Evolutionary conservation across 306 rosid genomes (phyloP).

Genomic region (Coriaria nepalensis): DNA sequence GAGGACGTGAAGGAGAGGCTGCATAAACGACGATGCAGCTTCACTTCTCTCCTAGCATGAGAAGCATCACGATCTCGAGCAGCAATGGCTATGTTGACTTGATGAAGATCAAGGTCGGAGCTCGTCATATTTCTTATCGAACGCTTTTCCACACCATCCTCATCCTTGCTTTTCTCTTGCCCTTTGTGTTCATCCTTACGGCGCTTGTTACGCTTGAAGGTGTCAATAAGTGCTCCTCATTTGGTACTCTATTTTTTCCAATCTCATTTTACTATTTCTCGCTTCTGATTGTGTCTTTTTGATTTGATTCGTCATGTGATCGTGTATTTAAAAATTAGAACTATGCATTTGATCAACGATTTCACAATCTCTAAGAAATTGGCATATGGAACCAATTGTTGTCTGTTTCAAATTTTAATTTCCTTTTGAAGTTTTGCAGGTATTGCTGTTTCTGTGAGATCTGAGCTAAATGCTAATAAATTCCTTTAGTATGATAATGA

Average conservation of each 20-base stretch:
- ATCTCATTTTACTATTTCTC: constrained; percentile 2
- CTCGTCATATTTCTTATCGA: constrained; percentile 99
- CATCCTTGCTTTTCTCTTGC: constrained; percentile 85
- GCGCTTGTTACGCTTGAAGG: constrained; percentile 99
- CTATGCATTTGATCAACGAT: background rate
- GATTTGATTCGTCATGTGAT: background rate
- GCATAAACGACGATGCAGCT: constrained; percentile 99
- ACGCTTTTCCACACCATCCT: constrained; percentile 98
- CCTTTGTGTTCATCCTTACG: constrained; percentile 95
- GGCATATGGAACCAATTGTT: too few species aligned
- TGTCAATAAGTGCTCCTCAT: constrained; percentile 99
- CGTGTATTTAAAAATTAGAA: too few species aligned
- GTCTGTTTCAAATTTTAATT: too few species aligned
- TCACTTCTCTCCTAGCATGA: constrained; percentile 99
- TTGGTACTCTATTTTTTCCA: constrained; percentile 45
- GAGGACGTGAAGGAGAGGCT: constrained; percentile 42
- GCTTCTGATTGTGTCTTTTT: background rate
- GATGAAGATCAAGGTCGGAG: constrained; percentile 99
- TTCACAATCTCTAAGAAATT: too few species aligned
- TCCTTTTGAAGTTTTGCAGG: too few species aligned
- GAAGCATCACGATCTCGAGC: constrained; percentile 99
- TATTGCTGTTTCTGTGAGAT: too few species aligned
- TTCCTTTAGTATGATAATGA: too few species aligned
- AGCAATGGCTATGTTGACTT: constrained; percentile 97
- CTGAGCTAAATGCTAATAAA: too few species aligned